Percentiles rank a stretch among this genome's conserved stretches.
These are phyloP conservation scores for Nigrospora osmanthi DNA, from an alignment of 2,329 filamentous ascomycete genomes.

Conservation along the genomic window DNA sequence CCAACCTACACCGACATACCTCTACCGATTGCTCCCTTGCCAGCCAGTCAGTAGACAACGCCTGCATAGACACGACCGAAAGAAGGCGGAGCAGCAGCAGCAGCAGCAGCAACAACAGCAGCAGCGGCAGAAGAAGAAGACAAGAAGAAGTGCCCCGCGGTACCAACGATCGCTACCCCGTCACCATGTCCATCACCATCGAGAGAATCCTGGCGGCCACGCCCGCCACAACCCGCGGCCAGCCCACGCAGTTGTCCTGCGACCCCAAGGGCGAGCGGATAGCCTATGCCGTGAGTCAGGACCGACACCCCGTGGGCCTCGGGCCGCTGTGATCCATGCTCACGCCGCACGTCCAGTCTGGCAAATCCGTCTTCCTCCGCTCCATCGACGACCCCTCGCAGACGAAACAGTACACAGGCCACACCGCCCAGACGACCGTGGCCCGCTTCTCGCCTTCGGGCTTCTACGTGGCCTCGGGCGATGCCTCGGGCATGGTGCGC, in stretches of 20 bases:
- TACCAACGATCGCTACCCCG: not conserved
- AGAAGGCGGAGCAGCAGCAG: no score
- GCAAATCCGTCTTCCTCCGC: slow-evolving; percentile 93
- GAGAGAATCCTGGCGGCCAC: slow-evolving; percentile 75
- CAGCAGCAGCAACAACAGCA: no score
- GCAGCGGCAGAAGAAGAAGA: no score
- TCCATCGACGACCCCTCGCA: slow-evolving; percentile 83
- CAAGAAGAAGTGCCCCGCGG: no score
- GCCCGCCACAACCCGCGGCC: slow-evolving; percentile 75
- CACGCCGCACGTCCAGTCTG: slow-evolving; percentile 50
- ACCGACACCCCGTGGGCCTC: not conserved
- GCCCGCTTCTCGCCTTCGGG: slow-evolving; percentile 91
- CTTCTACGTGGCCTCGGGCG: slow-evolving; percentile 90
- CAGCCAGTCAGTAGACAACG: no score
- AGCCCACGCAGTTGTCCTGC: slow-evolving; percentile 80
- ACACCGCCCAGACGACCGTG: slow-evolving; percentile 83
- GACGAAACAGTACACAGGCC: slow-evolving; percentile 84
- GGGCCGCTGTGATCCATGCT: no score
- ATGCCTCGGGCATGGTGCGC: slow-evolving; percentile 73
- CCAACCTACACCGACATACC: no score
- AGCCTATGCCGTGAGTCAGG: slow-evolving; percentile 71
- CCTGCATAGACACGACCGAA: no score
- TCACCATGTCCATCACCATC: slow-evolving; percentile 44
- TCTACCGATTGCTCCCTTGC: no score
- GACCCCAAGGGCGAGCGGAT: slow-evolving; percentile 88